phyloP scores from a whole-genome alignment of 2,329 filamentous ascomycete genomes.

The Fusarium devonianum region DNA sequence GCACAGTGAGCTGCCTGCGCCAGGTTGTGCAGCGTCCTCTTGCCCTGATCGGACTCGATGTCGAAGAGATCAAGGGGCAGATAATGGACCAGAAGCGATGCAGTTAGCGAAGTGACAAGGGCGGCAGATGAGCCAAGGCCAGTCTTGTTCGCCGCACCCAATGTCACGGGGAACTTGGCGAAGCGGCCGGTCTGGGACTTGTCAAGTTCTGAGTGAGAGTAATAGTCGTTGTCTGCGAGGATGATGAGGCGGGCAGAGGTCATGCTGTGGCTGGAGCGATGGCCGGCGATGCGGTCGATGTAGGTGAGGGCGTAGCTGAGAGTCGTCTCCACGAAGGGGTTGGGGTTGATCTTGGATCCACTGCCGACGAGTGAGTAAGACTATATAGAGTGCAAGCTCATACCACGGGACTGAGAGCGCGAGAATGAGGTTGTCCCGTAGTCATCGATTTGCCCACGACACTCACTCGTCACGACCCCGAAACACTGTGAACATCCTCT shows the following conservation, averaged over 20 bases:
- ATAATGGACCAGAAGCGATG: constrained; percentile 79
- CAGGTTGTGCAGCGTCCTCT: constrained; percentile 82
- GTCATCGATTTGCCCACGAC: no score
- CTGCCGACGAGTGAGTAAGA: constrained; percentile 46
- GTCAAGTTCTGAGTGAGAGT: constrained; percentile 66
- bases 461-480: no score
- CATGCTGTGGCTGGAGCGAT: constrained; percentile 58
- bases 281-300: constrained; percentile 58
- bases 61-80: constrained; percentile 65
- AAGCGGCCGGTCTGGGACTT: constrained; percentile 62
- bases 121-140: constrained; percentile 94
- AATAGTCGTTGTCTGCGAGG: constrained; percentile 95
- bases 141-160: constrained; percentile 88
- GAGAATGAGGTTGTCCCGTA: no score
- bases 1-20: constrained; percentile 94
- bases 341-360: constrained; percentile 58
- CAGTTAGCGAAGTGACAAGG: constrained; percentile 86
- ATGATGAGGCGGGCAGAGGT: constrained; percentile 80
- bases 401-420: no score
- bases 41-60: constrained; percentile 60
- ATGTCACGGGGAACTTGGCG: constrained; percentile 76
- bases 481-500: no score
- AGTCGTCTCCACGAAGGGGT: constrained; percentile 92
- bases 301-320: constrained; percentile 89
- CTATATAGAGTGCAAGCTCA: no score